phyloP scores from a whole-genome alignment of 1,284 basidiomycete species.

The Cutaneotrichosporon cyanovorans region DNA sequence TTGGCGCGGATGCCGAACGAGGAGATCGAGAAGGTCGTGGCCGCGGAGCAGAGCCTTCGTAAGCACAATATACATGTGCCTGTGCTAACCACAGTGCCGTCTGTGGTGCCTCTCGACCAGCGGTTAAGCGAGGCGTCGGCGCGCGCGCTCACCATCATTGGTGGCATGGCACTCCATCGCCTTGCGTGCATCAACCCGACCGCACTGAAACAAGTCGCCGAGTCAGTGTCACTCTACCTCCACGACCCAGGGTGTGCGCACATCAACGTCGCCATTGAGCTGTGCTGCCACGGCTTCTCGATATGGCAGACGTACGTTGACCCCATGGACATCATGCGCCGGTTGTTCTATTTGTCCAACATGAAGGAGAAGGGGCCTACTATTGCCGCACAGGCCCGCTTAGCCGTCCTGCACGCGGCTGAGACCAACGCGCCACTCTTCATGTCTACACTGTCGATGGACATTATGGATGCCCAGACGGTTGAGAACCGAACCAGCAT shows the following conservation, averaged over 20 bases:
- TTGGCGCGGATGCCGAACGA: constrained; percentile 60
- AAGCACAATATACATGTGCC: constrained; percentile 1
- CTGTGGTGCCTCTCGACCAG: constrained; percentile 53
- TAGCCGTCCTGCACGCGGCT: constrained; percentile 78
- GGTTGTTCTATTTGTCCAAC: constrained; percentile 75
- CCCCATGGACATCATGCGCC: constrained; percentile 77
- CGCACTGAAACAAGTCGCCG: constrained; percentile 59
- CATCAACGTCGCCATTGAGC: constrained; percentile 72
- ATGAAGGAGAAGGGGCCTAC: constrained; percentile 54
- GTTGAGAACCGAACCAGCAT: constrained; percentile 77
- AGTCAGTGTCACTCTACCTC: constrained; percentile 69
- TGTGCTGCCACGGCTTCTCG: constrained; percentile 80
- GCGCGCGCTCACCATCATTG: constrained; percentile 63
- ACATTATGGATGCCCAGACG: constrained; percentile 73
- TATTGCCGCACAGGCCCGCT: constrained; percentile 54
- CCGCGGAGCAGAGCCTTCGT: constrained; percentile 22
- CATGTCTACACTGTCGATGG: constrained; percentile 88
- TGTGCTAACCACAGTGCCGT: constrained; percentile 56
- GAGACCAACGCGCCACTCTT: constrained; percentile 77
- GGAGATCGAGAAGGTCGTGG: constrained; percentile 56
- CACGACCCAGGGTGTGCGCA: constrained; percentile 60
- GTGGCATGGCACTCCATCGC: constrained; percentile 72
- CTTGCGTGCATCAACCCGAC: constrained; percentile 66
- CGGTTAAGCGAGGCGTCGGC: constrained; percentile 55
- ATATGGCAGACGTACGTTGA: constrained; percentile 94